Evolutionary conservation across 73 alveolate species (phyloP).

Genomic region (Diophrys appendiculata): DNA sequence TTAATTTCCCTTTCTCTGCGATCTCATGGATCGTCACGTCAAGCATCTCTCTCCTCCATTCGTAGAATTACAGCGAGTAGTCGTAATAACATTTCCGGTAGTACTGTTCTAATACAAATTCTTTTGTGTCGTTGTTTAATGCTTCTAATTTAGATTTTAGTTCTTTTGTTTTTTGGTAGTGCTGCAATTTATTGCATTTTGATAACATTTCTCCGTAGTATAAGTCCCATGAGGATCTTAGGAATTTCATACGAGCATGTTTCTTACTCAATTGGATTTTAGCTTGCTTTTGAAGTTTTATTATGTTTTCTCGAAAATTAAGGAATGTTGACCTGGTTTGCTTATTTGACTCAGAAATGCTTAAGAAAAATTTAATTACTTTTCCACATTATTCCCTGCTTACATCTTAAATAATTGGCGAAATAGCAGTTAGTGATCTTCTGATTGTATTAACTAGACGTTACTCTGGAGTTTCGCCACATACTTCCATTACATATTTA

Average conservation of each 20-base stretch:
- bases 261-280: neutral
- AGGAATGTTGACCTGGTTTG: too few species aligned
- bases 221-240: neutral
- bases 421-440: too few species aligned
- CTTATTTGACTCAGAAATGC: too few species aligned
- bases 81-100: neutral
- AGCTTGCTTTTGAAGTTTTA: neutral
- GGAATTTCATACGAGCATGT: neutral
- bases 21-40: neutral
- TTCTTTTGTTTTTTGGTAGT: neutral
- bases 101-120: neutral
- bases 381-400: too few species aligned
- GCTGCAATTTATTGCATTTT: neutral
- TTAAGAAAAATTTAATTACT: too few species aligned
- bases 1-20: neutral
- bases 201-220: neutral
- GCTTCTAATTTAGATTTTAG: neutral
- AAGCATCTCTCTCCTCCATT: neutral
- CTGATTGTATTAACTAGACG: too few species aligned
- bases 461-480: too few species aligned
- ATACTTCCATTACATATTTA: too few species aligned
- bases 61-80: neutral
- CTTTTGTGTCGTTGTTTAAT: too few species aligned
- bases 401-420: too few species aligned
- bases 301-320: too few species aligned